A percentile compares a stretch with the other conserved stretches of the same genome.
Conservation (phyloP, 2,329 filamentous ascomycete species). For the Aspergillus awamori region DNA sequence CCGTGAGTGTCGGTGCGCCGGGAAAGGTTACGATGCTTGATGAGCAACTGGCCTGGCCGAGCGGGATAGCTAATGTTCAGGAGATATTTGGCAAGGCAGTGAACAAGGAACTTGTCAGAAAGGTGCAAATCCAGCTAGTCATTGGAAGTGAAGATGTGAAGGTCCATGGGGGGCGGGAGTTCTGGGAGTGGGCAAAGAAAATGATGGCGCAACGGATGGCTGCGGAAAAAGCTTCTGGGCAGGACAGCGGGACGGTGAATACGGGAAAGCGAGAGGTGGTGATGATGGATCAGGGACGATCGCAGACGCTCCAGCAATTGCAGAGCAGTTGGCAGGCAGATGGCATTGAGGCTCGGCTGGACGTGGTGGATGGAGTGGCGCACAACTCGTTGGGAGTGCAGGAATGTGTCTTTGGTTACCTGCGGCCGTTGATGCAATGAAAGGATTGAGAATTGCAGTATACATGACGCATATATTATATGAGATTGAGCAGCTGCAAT, state of each 20-base stretch:
- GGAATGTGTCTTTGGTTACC: neutral
- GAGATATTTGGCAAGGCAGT: neutral
- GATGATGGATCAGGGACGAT: neutral
- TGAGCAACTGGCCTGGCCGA: neutral
- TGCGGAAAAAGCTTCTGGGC: neutral
- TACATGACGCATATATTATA: no score
- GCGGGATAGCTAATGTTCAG: neutral
- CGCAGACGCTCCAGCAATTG: neutral
- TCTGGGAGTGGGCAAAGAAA: neutral
- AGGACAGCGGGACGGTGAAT: neutral
- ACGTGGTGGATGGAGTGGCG: neutral
- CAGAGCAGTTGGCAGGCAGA: neutral
- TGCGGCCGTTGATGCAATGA: neutral
- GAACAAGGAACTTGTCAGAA: neutral
- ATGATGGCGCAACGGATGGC: neutral
- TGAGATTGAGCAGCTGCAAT: no score
- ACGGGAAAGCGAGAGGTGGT: neutral
- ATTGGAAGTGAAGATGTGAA: neutral
- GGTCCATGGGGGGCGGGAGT: neutral
- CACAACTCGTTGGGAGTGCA: neutral
- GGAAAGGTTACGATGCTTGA: neutral
- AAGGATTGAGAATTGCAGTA: no score
- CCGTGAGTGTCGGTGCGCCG: conserved; percentile 1
- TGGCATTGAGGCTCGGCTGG: neutral
- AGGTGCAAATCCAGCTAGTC: neutral